Percentiles rank a stretch among this genome's conserved stretches.
phyloP scores from a whole-genome alignment of 2,329 filamentous ascomycete species.

The Catunica adiposa region DNA sequence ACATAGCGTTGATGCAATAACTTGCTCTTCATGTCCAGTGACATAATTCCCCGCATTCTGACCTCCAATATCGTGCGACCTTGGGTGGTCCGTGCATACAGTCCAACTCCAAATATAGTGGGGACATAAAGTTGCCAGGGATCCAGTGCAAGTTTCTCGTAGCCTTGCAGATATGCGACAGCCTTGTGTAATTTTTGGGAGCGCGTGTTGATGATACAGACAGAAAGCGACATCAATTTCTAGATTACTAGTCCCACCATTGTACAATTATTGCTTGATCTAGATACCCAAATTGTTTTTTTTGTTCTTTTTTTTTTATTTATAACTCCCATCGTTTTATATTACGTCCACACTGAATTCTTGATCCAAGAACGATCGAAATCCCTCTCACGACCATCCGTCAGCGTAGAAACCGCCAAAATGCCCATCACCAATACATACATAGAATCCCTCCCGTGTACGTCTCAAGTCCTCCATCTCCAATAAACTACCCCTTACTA shows the following conservation, averaged over 20 bases:
- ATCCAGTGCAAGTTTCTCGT: neutral
- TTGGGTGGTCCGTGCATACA: neutral
- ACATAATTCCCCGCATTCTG: conserved; percentile 1
- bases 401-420: conserved; percentile 4
- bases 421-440: conserved; percentile 25
- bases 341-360: too few relatives aligned
- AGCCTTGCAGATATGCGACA: conserved; percentile 4
- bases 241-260: neutral
- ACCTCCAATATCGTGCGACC: neutral
- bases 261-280: neutral
- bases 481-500: neutral
- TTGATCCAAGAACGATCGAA: too few relatives aligned
- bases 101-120: neutral
- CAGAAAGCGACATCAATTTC: too few relatives aligned
- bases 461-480: conserved; percentile 18
- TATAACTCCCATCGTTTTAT: too few relatives aligned
- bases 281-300: neutral
- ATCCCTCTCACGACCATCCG: too few relatives aligned
- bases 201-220: neutral
- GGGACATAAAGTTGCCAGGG: neutral
- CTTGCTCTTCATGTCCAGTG: neutral
- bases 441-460: conserved; percentile 72
- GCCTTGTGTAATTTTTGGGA: conserved; percentile 5
- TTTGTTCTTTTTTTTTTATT: neutral
- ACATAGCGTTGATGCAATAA: neutral